A percentile compares a stretch with the other conserved stretches of the same genome.
Evolutionary conservation across 1,284 basidiomycete species (phyloP).

Genomic region (Thecaphora thlaspeos): DNA sequence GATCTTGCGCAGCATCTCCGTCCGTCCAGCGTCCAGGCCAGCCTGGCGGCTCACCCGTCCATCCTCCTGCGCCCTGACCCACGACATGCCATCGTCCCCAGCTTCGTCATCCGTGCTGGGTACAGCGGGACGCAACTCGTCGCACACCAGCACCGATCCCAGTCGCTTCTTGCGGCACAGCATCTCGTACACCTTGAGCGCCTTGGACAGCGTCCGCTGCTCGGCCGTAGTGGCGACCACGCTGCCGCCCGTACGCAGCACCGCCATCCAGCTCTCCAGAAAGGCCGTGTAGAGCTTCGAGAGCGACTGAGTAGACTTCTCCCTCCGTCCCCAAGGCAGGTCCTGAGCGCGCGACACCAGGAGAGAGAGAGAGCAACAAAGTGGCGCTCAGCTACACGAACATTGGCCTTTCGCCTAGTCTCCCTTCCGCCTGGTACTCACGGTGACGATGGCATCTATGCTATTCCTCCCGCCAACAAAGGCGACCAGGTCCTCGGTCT

Average conservation of each 20-base stretch:
- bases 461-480: slow-evolving; percentile 19
- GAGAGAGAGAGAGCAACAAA: too few relatives aligned
- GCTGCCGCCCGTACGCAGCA: slow-evolving; percentile 29
- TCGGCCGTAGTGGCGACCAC: slow-evolving; percentile 32
- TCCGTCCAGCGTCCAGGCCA: slow-evolving; percentile 14
- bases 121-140: not conserved
- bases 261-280: slow-evolving; percentile 23
- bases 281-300: slow-evolving; percentile 24
- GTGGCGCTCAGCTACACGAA: too few relatives aligned
- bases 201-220: slow-evolving; percentile 21
- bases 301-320: slow-evolving; percentile 23
- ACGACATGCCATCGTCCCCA: not conserved
- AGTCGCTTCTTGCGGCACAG: slow-evolving; percentile 22
- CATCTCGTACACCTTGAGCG: slow-evolving; percentile 23
- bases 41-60: slow-evolving; percentile 23
- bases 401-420: too few relatives aligned
- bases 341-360: slow-evolving; percentile 5
- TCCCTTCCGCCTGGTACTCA: too few relatives aligned
- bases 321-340: slow-evolving; percentile 34
- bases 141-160: slow-evolving; percentile 2
- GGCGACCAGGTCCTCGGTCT: slow-evolving; percentile 7
- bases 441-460: slow-evolving; percentile 39
- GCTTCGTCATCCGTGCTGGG: not conserved
- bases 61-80: slow-evolving; percentile 10
- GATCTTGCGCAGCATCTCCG: slow-evolving; percentile 26